Base-by-base conservation (phyloP, 768 basidiomycete genomes). In the Tricholoma flavovirens region DNA sequence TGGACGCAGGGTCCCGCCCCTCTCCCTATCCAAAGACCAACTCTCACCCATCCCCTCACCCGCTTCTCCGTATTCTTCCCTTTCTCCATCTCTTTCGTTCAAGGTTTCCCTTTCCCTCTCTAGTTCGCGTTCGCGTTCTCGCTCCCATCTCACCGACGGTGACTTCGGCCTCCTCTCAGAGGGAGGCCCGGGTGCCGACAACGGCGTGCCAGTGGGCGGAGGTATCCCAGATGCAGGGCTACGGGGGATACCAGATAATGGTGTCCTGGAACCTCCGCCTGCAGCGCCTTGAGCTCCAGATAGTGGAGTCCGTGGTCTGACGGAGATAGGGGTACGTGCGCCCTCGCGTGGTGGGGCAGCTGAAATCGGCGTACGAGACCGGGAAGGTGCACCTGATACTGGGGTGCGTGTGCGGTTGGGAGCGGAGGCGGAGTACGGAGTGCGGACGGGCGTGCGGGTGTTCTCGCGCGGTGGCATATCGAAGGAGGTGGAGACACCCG, bases 301-400 rank as follows among this genome's bases (percentile, higher is more conserved):
- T 14, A 24, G 45, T 49, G 59, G 21, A 7, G 54, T 55, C 32
- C 45, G 30, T 12, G 33, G 30, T 19, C 54, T 24, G 49, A 61
- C 59, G 43, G 62, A 60, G 12, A 57, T 36, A 22, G 62, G 58
- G 5, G 65, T 65, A 14, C 62, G 57, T 26, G 62, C 33, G 14
- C 46, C 46, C n/a, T 49, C 46, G n/a, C 60, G 58, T 4, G 61
- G 58, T n/a, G 58, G 58, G 3, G 56, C 54, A 15, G 62, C 56
- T 19, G 64, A 66, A 26, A 58, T 33, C 21, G 64, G 64, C 12
- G 80, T 19, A 83, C 89, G 65, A 80, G 87, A 57, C 87, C 90
- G 68, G 82, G 82, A 15, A 87, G 74, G 17, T 85, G 75, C 82
- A 81, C 59, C 24, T 24, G 4, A 53, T 32, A 48, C 51, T 11